Percentiles rank a stretch among this genome's conserved stretches.
Evolutionary conservation across 108 stramenopile species (phyloP).

Genomic region (Aurantiochytrium sp.): DNA sequence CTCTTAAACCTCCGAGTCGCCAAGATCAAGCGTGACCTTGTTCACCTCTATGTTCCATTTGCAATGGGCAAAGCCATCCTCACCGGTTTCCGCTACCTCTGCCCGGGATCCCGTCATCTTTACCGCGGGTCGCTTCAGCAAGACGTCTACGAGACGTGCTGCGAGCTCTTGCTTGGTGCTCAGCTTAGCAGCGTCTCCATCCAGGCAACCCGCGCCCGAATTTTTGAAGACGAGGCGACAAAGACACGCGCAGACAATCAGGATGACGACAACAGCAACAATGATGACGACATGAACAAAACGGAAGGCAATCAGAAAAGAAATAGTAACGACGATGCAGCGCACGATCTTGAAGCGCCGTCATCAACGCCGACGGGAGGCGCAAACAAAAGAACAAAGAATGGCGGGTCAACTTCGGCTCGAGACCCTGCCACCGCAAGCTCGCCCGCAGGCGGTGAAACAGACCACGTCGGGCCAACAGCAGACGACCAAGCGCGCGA

Average conservation of each 20-base stretch:
- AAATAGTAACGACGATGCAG: no score
- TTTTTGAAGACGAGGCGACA: neutral
- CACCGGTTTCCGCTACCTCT: constrained; percentile 49
- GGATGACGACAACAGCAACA: neutral
- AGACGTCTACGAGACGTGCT: constrained; percentile 31
- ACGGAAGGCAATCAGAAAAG: neutral
- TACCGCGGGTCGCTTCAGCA: constrained; percentile 39
- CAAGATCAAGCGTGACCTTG: constrained; percentile 39
- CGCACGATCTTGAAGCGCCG: no score
- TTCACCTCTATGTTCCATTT: constrained; percentile 52
- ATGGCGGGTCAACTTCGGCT: no score
- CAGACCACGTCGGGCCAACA: neutral
- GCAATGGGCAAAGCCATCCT: constrained; percentile 40
- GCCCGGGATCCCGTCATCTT: constrained; percentile 51
- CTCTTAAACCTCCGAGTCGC: neutral
- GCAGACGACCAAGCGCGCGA: no score
- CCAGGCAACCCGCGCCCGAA: neutral
- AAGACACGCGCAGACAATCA: neutral
- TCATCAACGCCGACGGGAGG: no score
- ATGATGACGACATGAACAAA: neutral
- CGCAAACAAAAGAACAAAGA: no score
- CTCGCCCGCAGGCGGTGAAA: neutral
- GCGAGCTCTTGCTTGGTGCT: neutral
- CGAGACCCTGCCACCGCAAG: no score
- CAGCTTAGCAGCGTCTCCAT: neutral